Evolutionary conservation across 768 basidiomycete species (phyloP).

Genomic region (Austroboletus eburneus): DNA sequence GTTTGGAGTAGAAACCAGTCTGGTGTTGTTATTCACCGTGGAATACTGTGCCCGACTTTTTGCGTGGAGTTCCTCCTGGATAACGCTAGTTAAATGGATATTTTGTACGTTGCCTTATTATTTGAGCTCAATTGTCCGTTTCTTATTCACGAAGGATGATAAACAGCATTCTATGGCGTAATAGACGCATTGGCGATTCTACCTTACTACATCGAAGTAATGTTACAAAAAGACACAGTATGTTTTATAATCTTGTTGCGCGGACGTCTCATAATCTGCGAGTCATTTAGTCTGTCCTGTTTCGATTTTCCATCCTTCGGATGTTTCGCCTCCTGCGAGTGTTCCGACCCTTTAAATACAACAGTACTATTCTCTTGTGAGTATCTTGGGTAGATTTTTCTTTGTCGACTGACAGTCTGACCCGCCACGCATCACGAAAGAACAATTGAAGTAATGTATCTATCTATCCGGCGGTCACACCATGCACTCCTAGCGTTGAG

Average conservation of each 20-base stretch:
- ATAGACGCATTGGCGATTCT: constrained; percentile 82
- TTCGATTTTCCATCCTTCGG: constrained; percentile 86
- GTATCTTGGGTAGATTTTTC: constrained; percentile 25
- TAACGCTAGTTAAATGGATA: constrained; percentile 57
- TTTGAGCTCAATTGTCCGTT: background rate
- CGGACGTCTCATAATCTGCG: background rate
- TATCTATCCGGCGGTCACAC: constrained; percentile 79
- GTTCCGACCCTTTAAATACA: constrained; percentile 85
- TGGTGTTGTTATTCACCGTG: constrained; percentile 82
- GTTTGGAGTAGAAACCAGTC: constrained; percentile 83
- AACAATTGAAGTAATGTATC: constrained; percentile 90
- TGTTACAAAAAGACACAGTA: constrained; percentile 82
- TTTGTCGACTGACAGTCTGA: background rate
- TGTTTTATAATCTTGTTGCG: constrained; percentile 21
- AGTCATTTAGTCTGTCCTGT: constrained; percentile 63
- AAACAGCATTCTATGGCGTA: constrained; percentile 74
- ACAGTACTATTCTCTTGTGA: constrained; percentile 75
- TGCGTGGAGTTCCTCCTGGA: constrained; percentile 73
- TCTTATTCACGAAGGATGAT: background rate
- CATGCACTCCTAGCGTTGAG: constrained; percentile 83
- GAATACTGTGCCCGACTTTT: constrained; percentile 73
- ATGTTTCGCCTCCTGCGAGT: constrained; percentile 88
- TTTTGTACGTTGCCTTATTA: constrained; percentile 46
- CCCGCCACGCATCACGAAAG: constrained; percentile 31
- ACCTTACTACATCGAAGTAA: constrained; percentile 86